Evolutionary conservation across 306 rosid genomes (phyloP).

Genomic region (Cucurbita pepo): DNA sequence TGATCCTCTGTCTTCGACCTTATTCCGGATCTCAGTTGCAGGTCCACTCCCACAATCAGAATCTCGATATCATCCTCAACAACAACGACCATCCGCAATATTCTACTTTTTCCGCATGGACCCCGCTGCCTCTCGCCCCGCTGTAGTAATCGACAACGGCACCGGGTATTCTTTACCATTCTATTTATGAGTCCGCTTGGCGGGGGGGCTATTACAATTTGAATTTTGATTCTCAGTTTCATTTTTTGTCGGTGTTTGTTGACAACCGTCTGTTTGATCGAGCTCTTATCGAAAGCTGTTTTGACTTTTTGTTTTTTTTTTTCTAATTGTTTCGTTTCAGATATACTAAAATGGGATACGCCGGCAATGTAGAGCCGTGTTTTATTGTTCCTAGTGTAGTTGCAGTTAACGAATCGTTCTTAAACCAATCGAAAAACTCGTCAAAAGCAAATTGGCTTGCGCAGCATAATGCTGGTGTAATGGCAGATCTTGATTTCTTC

Average conservation of each 20-base stretch:
- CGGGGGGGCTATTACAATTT: background rate
- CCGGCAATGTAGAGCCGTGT: constrained; percentile 95
- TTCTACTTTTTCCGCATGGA: constrained; percentile 48
- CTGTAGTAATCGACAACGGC: constrained; percentile 94
- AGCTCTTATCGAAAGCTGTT: background rate
- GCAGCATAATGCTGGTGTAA: constrained; percentile 95
- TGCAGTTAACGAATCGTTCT: constrained; percentile 73
- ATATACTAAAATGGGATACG: constrained; percentile 96
- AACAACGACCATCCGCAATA: background rate
- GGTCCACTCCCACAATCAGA: constrained; percentile 32
- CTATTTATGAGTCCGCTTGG: background rate
- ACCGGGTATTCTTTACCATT: constrained; percentile 48
- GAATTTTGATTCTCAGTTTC: background rate
- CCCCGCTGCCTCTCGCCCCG: constrained; percentile 84
- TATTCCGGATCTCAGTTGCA: constrained; percentile 62
- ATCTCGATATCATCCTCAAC: background rate
- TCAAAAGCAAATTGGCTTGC: constrained; percentile 74
- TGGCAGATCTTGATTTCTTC: constrained; percentile 99
- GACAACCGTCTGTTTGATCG: background rate
- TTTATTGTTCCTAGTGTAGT: constrained; percentile 79
- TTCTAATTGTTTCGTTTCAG: constrained; percentile 19
- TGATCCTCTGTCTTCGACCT: constrained; percentile 46
- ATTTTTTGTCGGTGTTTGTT: background rate
- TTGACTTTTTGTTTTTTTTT: background rate
- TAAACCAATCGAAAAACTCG: constrained; percentile 50